phyloP scores from a whole-genome alignment of 768 basidiomycete genomes.

The Tulasnella sp. region DNA sequence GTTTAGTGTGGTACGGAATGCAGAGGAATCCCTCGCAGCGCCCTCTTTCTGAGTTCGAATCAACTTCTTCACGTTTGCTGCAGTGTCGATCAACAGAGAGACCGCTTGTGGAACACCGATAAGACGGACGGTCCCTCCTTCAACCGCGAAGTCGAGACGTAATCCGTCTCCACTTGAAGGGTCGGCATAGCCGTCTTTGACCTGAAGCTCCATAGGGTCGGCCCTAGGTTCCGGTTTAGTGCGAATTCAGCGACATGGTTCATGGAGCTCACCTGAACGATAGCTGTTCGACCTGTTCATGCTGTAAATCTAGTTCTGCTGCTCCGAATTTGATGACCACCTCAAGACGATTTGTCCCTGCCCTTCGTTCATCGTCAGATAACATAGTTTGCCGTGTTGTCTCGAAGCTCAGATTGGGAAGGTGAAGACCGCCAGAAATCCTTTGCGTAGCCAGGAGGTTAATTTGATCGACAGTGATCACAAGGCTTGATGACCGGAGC shows the following conservation, averaged over 20 bases:
- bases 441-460: conserved; percentile 50
- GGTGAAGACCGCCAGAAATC: conserved; percentile 59
- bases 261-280: conserved; percentile 57
- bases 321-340: conserved; percentile 70
- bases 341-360: conserved; percentile 54
- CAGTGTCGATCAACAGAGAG: conserved; percentile 69
- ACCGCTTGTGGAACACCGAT: conserved; percentile 70
- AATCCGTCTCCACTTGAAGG: conserved; percentile 43
- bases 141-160: conserved; percentile 70
- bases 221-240: conserved; percentile 46
- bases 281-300: conserved; percentile 69
- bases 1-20: conserved; percentile 66
- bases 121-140: conserved; percentile 61
- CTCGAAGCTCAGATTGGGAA: conserved; percentile 70
- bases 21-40: conserved; percentile 71
- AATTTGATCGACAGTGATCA: conserved; percentile 54
- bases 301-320: conserved; percentile 61
- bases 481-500: conserved; percentile 57
- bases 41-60: conserved; percentile 68
- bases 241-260: not conserved
- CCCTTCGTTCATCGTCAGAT: conserved; percentile 33
- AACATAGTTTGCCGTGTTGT: conserved; percentile 52
- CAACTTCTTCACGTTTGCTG: conserved; percentile 68
- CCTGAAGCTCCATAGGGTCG: conserved; percentile 68
- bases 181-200: conserved; percentile 79